Evolutionary conservation across 345 rosid species (phyloP).

Genomic region (Lepidium sativum): DNA sequence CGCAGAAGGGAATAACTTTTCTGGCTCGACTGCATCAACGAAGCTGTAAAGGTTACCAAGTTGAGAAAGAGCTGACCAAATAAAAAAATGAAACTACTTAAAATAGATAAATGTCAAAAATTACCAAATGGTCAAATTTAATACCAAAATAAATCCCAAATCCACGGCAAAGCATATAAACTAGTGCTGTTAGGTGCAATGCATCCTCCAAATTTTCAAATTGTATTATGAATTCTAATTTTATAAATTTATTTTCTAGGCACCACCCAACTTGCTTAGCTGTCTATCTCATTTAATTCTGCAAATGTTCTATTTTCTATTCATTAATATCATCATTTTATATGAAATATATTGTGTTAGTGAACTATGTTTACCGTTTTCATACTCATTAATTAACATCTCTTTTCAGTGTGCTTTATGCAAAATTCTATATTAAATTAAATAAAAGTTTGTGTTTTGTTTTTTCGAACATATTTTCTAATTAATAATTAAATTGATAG

Average conservation of each 20-base stretch:
- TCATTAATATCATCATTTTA: background rate
- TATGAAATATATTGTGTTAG: background rate
- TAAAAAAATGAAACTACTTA: slow-evolving; percentile 4
- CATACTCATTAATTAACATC: background rate
- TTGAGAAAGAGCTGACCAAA: slow-evolving; percentile 10
- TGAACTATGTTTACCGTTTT: background rate
- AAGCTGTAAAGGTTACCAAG: slow-evolving; percentile 25
- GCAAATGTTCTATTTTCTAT: background rate
- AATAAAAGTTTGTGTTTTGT: no score
- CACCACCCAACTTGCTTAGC: slow-evolving; percentile 10
- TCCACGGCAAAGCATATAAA: slow-evolving; percentile 3
- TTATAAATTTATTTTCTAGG: background rate
- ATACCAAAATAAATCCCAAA: slow-evolving; percentile 3
- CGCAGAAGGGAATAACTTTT: slow-evolving; percentile 8
- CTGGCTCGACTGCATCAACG: background rate
- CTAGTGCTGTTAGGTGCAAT: slow-evolving; percentile 20
- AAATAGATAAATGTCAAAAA: background rate
- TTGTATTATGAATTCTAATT: background rate
- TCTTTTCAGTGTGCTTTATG: background rate
- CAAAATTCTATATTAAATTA: background rate
- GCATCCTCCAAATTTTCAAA: slow-evolving; percentile 16
- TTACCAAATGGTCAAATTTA: slow-evolving; percentile 17
- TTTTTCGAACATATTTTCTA: no score
- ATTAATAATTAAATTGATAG: no score
- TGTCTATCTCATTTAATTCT: background rate